phyloP scores from a whole-genome alignment of 805 yeast species.

The Blastobotrys terrestris region DNA sequence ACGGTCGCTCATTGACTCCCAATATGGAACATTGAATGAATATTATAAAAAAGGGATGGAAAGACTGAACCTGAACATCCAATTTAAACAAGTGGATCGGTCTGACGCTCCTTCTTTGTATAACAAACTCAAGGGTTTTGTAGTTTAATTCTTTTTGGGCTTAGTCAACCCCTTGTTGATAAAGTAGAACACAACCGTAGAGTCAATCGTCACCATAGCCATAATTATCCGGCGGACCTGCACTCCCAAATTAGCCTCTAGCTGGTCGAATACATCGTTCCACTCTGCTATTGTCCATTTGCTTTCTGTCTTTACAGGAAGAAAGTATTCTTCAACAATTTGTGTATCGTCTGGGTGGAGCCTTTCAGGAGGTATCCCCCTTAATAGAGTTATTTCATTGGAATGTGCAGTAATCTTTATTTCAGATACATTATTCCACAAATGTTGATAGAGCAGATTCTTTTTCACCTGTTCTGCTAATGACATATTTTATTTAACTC shows the following conservation, averaged over 20 bases:
- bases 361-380: slow-evolving; percentile 32
- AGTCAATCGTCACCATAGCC: slow-evolving; percentile 38
- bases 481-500: background rate
- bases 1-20: slow-evolving; percentile 13
- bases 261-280: slow-evolving; percentile 26
- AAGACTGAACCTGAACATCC: background rate
- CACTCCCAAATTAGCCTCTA: slow-evolving; percentile 6
- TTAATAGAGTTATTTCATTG: slow-evolving; percentile 13
- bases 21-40: slow-evolving; percentile 9
- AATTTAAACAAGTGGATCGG: background rate
- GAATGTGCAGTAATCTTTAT: slow-evolving; percentile 13
- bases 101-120: slow-evolving; percentile 10
- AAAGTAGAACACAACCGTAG: slow-evolving; percentile 39
- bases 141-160: slow-evolving; percentile 33
- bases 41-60: slow-evolving; percentile 3
- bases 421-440: slow-evolving; percentile 28
- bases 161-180: slow-evolving; percentile 34
- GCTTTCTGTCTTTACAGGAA: slow-evolving; percentile 24
- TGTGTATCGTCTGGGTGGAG: slow-evolving; percentile 28
- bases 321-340: slow-evolving; percentile 21
- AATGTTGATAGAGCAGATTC: slow-evolving; percentile 33
- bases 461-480: slow-evolving; percentile 2
- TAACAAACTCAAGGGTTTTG: slow-evolving; percentile 5
- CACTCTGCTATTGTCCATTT: slow-evolving; percentile 31
- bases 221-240: slow-evolving; percentile 29